Evolutionary conservation across 2,329 filamentous ascomycete genomes (phyloP).

Genomic region (Pseudocercospora macadamiae): DNA sequence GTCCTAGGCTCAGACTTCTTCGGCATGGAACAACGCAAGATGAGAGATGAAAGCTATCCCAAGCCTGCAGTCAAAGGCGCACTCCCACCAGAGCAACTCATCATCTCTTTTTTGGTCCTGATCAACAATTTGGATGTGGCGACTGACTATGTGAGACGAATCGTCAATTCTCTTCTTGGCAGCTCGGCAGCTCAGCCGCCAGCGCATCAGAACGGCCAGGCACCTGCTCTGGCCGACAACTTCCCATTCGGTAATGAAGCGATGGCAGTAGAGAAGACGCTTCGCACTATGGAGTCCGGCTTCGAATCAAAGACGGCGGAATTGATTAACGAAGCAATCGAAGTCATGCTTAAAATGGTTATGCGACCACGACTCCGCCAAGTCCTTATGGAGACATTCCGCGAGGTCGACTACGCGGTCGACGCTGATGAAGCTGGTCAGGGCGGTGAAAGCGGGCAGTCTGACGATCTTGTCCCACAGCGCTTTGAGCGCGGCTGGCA

Average conservation of each 20-base stretch:
- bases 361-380: slow-evolving; percentile 82
- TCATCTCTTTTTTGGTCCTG: slow-evolving; percentile 86
- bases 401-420: slow-evolving; percentile 83
- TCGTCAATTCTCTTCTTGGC: slow-evolving; percentile 70
- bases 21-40: slow-evolving; percentile 95
- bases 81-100: slow-evolving; percentile 82
- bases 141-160: slow-evolving; percentile 86
- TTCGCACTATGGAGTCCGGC: slow-evolving; percentile 69
- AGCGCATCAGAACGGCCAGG: slow-evolving; percentile 7
- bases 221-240: slow-evolving; percentile 50
- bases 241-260: slow-evolving; percentile 84
- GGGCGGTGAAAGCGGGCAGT: slow-evolving; percentile 46
- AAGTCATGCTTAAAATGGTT: slow-evolving; percentile 84
- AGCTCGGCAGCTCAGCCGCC: slow-evolving; percentile 9
- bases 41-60: slow-evolving; percentile 94
- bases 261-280: slow-evolving; percentile 66
- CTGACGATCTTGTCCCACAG: slow-evolving; percentile 68
- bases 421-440: slow-evolving; percentile 60
- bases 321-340: slow-evolving; percentile 79
- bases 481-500: slow-evolving; percentile 88
- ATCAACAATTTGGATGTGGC: slow-evolving; percentile 95
- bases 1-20: slow-evolving; percentile 89
- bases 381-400: slow-evolving; percentile 84
- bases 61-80: slow-evolving; percentile 76
- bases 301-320: slow-evolving; percentile 81